A percentile compares a stretch with the other conserved stretches of the same genome.
Evolutionary conservation across 1,284 basidiomycete genomes (phyloP).

Genomic region (Naganishia liquefaciens): DNA sequence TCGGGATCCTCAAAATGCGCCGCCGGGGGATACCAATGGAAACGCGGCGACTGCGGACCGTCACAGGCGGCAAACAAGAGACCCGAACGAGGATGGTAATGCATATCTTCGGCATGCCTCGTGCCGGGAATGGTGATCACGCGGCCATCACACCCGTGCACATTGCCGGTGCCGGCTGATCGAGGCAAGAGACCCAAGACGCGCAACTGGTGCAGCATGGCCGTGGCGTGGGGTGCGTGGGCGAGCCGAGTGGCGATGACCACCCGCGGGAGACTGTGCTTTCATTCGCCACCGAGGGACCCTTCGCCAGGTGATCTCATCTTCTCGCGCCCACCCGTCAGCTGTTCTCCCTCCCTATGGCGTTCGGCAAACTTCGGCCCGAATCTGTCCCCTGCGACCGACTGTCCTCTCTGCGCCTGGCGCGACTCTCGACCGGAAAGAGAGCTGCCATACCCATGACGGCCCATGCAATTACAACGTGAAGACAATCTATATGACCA

Average conservation of each 20-base stretch:
- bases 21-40: constrained; percentile 41
- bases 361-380: too few species aligned
- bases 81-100: constrained; percentile 27
- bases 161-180: not conserved
- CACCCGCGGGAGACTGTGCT: not conserved
- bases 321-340: too few species aligned
- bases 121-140: constrained; percentile 17
- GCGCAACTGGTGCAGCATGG: constrained; percentile 1
- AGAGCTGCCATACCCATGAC: not conserved
- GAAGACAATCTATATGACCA: not conserved
- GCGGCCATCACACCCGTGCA: constrained; percentile 2
- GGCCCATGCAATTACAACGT: not conserved
- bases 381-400: too few species aligned
- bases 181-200: constrained; percentile 12
- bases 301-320: too few species aligned
- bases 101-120: constrained; percentile 36
- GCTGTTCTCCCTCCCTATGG: too few species aligned
- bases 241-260: not conserved
- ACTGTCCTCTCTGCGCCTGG: too few species aligned
- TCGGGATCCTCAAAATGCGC: constrained; percentile 29
- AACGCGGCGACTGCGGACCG: constrained; percentile 14
- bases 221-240: not conserved
- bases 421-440: not conserved
- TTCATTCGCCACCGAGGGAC: too few species aligned
- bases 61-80: constrained; percentile 34